phyloP scores from a whole-genome alignment of 2,329 filamentous ascomycete genomes.

The Aspergillus fructus region DNA sequence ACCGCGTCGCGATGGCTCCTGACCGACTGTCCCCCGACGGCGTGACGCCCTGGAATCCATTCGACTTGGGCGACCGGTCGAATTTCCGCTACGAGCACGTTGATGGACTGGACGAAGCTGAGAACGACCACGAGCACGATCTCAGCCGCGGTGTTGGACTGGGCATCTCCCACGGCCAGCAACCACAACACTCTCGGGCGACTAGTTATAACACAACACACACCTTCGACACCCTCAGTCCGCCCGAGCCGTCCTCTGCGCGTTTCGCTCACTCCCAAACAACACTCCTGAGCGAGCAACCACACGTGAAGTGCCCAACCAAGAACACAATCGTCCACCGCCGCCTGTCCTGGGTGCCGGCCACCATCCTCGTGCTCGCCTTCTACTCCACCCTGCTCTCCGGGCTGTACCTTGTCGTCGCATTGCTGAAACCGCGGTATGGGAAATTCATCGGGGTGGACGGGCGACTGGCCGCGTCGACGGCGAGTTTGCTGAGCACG shows the following conservation, averaged over 20 bases:
- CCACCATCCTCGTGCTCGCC: constrained; percentile 37
- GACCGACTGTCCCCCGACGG: not conserved
- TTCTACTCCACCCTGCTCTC: constrained; percentile 40
- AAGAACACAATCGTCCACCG: constrained; percentile 29
- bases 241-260: not conserved
- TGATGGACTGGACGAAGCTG: not conserved
- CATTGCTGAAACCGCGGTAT: constrained; percentile 62
- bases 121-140: not conserved
- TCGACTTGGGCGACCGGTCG: constrained; percentile 3
- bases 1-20: not conserved
- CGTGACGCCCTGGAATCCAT: not conserved
- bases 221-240: not conserved
- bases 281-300: constrained; percentile 10
- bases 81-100: constrained; percentile 6
- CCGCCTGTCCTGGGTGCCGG: constrained; percentile 35
- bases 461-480: constrained; percentile 57
- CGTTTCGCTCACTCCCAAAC: constrained; percentile 4
- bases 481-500: constrained; percentile 66
- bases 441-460: constrained; percentile 53
- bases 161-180: constrained; percentile 1
- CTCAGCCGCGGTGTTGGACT: not conserved
- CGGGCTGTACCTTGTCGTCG: constrained; percentile 60
- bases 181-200: not conserved
- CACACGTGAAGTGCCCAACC: constrained; percentile 28
- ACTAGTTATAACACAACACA: not conserved